A percentile compares a stretch with the other conserved stretches of the same genome.
Conservation (phyloP, 495 filamentous ascomycete genomes). For the Podospora pseudoanserina region DNA sequence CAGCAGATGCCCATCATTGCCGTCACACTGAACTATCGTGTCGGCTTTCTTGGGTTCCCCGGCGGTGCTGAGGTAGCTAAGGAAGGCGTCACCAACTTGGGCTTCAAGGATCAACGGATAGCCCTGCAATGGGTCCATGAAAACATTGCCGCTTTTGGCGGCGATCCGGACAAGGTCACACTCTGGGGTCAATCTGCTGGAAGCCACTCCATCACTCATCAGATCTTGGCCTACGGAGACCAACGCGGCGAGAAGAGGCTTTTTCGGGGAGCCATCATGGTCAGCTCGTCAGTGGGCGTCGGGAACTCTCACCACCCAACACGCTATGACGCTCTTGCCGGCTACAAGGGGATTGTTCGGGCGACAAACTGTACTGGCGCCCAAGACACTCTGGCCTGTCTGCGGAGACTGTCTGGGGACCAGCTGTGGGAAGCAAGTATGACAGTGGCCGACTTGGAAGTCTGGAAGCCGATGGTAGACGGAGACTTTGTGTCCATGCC, state of each 20-base stretch:
- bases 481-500: slow-evolving; percentile 6
- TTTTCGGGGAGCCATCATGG: neutral
- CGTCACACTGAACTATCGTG: slow-evolving; percentile 31
- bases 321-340: neutral
- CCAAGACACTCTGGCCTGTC: neutral
- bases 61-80: slow-evolving; percentile 12
- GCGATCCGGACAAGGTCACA: slow-evolving; percentile 32
- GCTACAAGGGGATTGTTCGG: neutral
- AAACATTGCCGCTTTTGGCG: slow-evolving; percentile 52
- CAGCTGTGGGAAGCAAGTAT: neutral
- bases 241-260: neutral
- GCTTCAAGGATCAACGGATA: slow-evolving; percentile 29
- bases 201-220: slow-evolving; percentile 5
- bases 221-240: neutral
- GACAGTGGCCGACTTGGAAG: neutral
- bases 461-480: slow-evolving; percentile 8
- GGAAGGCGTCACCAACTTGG: slow-evolving; percentile 23
- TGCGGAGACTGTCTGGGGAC: neutral
- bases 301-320: neutral
- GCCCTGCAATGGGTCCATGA: slow-evolving; percentile 37
- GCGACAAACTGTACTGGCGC: neutral
- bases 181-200: slow-evolving; percentile 18
- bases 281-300: neutral
- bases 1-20: slow-evolving; percentile 34
- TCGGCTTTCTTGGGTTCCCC: slow-evolving; percentile 25